These are phyloP conservation scores for Fraxinus quadrangulata DNA, from an alignment of 257 asterid species.

Conservation along the genomic window DNA sequence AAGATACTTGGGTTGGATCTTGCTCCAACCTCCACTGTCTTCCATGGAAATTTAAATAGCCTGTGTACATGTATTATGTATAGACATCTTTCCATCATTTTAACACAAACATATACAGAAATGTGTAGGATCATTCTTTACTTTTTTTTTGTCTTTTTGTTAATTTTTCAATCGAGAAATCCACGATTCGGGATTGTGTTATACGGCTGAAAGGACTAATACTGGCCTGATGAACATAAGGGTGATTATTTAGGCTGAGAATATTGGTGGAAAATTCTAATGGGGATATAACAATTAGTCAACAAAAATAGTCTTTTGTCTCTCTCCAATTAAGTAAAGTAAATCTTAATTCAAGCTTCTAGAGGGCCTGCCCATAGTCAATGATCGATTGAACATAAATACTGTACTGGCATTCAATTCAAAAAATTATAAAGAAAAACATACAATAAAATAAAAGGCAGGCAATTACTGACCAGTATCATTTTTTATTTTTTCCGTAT, in stretches of 20 bases:
- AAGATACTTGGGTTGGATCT: slow-evolving; percentile 33
- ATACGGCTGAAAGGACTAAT: not conserved
- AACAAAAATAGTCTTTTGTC: not conserved
- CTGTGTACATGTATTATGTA: not conserved
- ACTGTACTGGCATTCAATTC: too few species aligned
- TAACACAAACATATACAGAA: not conserved
- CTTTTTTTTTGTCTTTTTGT: not conserved
- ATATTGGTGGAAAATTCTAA: not conserved
- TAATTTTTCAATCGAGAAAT: not conserved
- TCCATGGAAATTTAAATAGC: slow-evolving; percentile 39
- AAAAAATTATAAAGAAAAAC: too few species aligned
- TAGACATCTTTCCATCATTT: not conserved
- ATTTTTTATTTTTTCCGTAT: too few species aligned
- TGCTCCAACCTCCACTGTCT: slow-evolving; percentile 40
- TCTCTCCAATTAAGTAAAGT: not conserved
- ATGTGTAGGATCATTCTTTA: not conserved
- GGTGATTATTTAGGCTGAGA: not conserved
- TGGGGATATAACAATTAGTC: not conserved
- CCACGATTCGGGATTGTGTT: not conserved
- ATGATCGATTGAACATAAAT: not conserved
- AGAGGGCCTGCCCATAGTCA: not conserved
- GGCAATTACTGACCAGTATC: not conserved
- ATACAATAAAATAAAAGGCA: not conserved
- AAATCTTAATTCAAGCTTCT: not conserved
- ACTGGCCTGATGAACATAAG: not conserved